Base-by-base conservation (phyloP, 768 basidiomycete species). In the Russula abietina region DNA sequence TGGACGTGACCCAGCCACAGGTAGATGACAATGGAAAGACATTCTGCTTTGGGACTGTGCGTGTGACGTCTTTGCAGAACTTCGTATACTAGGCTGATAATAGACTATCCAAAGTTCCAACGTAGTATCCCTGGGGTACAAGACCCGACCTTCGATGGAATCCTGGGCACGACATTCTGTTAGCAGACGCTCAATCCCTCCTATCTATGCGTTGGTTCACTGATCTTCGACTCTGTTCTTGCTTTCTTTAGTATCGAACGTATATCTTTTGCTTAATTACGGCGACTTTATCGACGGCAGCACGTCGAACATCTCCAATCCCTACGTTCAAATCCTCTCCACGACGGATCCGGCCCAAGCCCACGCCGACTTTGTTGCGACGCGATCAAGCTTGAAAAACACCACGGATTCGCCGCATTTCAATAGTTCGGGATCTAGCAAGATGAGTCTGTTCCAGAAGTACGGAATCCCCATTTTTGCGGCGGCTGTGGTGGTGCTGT, bases 91-190 rank as follows among this genome's bases (percentile, higher is more conserved):
- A 16, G 3, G 28, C 62, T 59, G 45, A 63, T 46, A 11, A 10
- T 19, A 28, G 41, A 39, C 3, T 1, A 46, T 49, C 55, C 17
- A 60, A 88, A 88, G 87, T 88, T 87, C 74, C 88, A 89, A 68
- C 84, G 87, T 10, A 78, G 81, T 39, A 79, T 80, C 4, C 79
- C 79, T 60, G 57, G 87, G 86, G 75, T 80, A 41, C 69, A 73
- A 50, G 79, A 78, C 45, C 75, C 80, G 39, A 77, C 71, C 28
- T 87, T 77, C 64, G 87, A 89, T 67, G 79, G 84, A 72, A 80
- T 89, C 50, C 76, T 89, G 41, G 88, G 88, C 61, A 88, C 88
- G 85, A 80, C 82, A 16, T 88, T 88, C 73, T 71, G 86, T 86
- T 67, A 69, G 84, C 76, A 7, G 26, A 60, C 49, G 8, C 12